These are phyloP conservation scores for Ganoderma meredithae DNA, from an alignment of 1,284 basidiomycete species.

Conservation along the genomic window DNA sequence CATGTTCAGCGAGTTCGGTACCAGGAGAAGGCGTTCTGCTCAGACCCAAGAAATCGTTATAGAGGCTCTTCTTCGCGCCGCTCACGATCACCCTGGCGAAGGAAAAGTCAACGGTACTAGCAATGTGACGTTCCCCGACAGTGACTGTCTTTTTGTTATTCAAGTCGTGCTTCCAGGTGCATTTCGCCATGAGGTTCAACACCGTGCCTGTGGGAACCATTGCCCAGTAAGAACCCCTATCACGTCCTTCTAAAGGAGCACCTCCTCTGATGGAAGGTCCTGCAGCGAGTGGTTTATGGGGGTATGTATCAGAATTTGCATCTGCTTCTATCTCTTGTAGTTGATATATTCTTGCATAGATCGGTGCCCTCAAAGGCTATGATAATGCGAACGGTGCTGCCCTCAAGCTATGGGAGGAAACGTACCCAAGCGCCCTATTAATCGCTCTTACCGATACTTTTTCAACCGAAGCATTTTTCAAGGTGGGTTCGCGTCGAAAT, in stretches of 20 bases:
- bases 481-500: slow-evolving; percentile 48
- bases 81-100: slow-evolving; percentile 54
- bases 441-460: slow-evolving; percentile 95
- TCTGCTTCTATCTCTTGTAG: neutral
- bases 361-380: slow-evolving; percentile 87
- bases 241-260: neutral
- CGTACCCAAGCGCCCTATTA: slow-evolving; percentile 66
- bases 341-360: slow-evolving; percentile 44
- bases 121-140: slow-evolving; percentile 62
- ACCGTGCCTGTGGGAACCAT: slow-evolving; percentile 84
- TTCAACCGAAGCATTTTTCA: slow-evolving; percentile 85
- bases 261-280: neutral
- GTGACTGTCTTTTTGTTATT: neutral
- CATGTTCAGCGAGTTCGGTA: slow-evolving; percentile 92
- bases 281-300: slow-evolving; percentile 96
- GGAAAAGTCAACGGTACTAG: slow-evolving; percentile 87
- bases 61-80: slow-evolving; percentile 70
- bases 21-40: slow-evolving; percentile 86
- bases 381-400: slow-evolving; percentile 76
- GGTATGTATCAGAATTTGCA: slow-evolving; percentile 48
- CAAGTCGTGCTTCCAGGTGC: slow-evolving; percentile 56
- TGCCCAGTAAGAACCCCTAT: slow-evolving; percentile 73
- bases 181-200: slow-evolving; percentile 80
- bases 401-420: slow-evolving; percentile 85
- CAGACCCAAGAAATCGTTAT: slow-evolving; percentile 84